A percentile compares a stretch with the other conserved stretches of the same genome.
phyloP scores from a whole-genome alignment of 352 stramenopile species.

The Blastocystis sp. region DNA sequence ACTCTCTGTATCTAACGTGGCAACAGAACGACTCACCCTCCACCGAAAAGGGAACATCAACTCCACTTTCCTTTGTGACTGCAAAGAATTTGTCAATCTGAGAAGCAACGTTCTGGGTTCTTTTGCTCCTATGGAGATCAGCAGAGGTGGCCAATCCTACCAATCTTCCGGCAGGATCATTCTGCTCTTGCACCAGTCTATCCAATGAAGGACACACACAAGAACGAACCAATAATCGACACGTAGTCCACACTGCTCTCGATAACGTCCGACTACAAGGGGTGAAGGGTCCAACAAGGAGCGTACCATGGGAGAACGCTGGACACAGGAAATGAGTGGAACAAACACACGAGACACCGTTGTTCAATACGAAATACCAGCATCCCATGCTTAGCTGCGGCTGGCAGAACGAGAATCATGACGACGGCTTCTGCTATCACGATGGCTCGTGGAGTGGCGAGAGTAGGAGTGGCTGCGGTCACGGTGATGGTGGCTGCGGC shows the following conservation, averaged over 20 bases:
- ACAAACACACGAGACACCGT: constrained; percentile 24
- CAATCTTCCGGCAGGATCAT: constrained; percentile 25
- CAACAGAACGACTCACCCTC: neutral
- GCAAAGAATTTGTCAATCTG: neutral
- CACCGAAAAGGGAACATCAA: neutral
- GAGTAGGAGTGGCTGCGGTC: constrained; percentile 51
- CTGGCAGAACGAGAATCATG: constrained; percentile 23
- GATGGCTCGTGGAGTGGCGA: constrained; percentile 38
- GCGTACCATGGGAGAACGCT: neutral
- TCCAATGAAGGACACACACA: neutral
- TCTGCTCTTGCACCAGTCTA: constrained; percentile 63
- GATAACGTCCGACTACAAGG: neutral
- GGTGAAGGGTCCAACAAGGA: neutral
- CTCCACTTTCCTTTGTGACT: neutral
- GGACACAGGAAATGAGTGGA: neutral
- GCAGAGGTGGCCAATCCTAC: neutral
- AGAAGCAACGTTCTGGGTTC: neutral
- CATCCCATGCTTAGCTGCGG: neutral
- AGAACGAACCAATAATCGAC: constrained; percentile 27
- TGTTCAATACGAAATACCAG: neutral
- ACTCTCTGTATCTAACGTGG: neutral
- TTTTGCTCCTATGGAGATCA: constrained; percentile 23
- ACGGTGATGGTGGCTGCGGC: constrained; percentile 8
- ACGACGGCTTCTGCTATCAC: constrained; percentile 19
- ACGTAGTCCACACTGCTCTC: constrained; percentile 35